Conservation (phyloP, 352 stramenopile species). For the Phytophthora citrophthora region DNA sequence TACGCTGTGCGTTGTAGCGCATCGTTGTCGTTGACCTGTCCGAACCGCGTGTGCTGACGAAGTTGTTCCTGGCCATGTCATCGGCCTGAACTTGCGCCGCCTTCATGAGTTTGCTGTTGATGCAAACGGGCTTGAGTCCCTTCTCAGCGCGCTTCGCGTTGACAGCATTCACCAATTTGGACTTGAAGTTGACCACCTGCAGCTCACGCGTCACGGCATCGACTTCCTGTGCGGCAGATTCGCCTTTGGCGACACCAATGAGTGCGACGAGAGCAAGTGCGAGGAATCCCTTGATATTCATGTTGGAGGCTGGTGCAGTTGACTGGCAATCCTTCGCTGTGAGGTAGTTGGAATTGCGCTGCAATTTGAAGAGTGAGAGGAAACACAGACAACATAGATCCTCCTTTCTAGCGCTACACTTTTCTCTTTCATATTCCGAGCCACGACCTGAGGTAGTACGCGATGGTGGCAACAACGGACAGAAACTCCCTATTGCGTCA, state of each 20-base stretch:
- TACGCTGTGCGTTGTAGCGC: conserved; percentile 30
- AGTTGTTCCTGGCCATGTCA: conserved; percentile 33
- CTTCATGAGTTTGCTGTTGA: conserved; percentile 43
- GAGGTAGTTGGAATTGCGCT: conserved; percentile 18
- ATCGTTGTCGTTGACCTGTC: conserved; percentile 35
- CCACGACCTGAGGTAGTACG: no score
- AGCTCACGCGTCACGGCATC: not conserved
- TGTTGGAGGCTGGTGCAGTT: not conserved
- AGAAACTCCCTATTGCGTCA: conserved; percentile 7
- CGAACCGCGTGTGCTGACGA: conserved; percentile 26
- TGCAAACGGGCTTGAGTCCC: not conserved
- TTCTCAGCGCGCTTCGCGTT: not conserved
- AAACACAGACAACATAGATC: conserved; percentile 1
- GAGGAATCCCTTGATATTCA: not conserved
- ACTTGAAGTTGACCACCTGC: not conserved
- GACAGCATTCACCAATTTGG: not conserved
- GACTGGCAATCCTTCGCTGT: conserved; percentile 17
- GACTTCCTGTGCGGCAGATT: not conserved
- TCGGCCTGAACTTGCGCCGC: conserved; percentile 26
- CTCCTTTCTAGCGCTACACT: conserved; percentile 16
- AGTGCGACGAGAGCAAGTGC: not conserved
- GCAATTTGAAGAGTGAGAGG: conserved; percentile 24
- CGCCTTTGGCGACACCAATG: not conserved
- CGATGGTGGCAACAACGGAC: conserved; percentile 1
- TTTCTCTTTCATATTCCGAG: not conserved